Percentiles rank a stretch among this genome's conserved stretches.
These are phyloP conservation scores for Pouteria glomerata DNA, from an alignment of 148 eudicot species.

Conservation along the genomic window DNA sequence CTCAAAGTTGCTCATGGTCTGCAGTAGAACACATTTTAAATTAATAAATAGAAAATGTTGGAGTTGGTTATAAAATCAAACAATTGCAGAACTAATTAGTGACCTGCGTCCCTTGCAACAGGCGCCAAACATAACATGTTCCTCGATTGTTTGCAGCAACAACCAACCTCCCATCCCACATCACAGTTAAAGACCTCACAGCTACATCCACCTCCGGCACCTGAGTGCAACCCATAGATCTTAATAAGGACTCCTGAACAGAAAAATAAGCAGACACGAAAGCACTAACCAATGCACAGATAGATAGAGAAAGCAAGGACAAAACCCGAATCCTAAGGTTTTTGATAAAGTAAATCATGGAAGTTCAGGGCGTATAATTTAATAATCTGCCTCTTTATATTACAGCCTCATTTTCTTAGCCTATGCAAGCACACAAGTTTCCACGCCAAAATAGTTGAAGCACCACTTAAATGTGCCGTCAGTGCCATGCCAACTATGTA, in stretches of 20 bases:
- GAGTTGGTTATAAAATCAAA: not conserved
- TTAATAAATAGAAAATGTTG: constrained; percentile 36
- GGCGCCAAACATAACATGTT: constrained; percentile 96
- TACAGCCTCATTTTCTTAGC: not conserved
- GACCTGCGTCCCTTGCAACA: constrained; percentile 89
- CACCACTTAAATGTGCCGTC: not conserved
- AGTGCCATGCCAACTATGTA: not conserved
- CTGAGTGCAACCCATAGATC: constrained; percentile 34
- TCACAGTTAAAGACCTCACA: constrained; percentile 87
- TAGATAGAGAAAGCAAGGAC: not conserved
- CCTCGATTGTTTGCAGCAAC: constrained; percentile 97
- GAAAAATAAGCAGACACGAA: not conserved
- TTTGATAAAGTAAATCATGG: too few relatives aligned
- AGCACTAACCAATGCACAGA: not conserved
- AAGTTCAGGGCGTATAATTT: not conserved
- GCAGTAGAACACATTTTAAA: constrained; percentile 19
- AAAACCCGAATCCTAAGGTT: not conserved
- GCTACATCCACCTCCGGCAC: constrained; percentile 99
- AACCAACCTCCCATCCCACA: constrained; percentile 98
- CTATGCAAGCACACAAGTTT: constrained; percentile 3
- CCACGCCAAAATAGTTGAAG: not conserved
- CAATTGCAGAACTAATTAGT: too few relatives aligned
- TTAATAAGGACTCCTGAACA: not conserved
- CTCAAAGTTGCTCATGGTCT: constrained; percentile 96
- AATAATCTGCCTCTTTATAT: not conserved